Conservation (phyloP, 148 eudicot species). For the Selenicereus undatus region DNA sequence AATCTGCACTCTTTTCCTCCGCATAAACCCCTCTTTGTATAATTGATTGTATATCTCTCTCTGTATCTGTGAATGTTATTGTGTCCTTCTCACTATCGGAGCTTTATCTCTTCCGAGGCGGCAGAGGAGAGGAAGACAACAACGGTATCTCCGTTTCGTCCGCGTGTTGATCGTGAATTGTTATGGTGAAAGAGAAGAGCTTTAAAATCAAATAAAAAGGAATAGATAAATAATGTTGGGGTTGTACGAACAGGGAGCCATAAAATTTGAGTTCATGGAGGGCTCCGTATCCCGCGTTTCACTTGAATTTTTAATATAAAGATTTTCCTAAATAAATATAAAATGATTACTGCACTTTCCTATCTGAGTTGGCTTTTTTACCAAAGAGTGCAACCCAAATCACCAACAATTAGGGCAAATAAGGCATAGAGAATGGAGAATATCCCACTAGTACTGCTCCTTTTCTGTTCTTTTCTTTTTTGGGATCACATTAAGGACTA, state of each 20-base stretch:
- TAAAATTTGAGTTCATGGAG: slow-evolving; percentile 17
- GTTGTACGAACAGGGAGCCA: slow-evolving; percentile 7
- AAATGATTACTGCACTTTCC: background rate
- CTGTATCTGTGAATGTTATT: background rate
- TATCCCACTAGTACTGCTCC: too few species aligned
- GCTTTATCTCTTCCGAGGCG: background rate
- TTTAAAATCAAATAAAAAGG: background rate
- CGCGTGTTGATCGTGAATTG: background rate
- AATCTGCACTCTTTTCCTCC: background rate
- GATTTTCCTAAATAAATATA: background rate
- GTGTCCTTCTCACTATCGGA: background rate
- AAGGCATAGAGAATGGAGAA: too few species aligned
- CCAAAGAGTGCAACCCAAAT: background rate
- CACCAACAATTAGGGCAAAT: background rate
- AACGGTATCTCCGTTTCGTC: slow-evolving; percentile 30
- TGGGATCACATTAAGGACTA: too few species aligned
- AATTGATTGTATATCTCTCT: background rate
- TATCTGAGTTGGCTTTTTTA: background rate
- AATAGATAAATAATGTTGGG: background rate
- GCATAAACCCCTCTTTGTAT: background rate
- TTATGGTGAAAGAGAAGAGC: background rate
- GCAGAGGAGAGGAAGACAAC: slow-evolving; percentile 8
- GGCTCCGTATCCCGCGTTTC: slow-evolving; percentile 23
- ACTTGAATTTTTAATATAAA: background rate
- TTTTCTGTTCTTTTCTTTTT: too few species aligned